phyloP scores from a whole-genome alignment of 2,329 filamentous ascomycete genomes.

The Botrytis elliptica region DNA sequence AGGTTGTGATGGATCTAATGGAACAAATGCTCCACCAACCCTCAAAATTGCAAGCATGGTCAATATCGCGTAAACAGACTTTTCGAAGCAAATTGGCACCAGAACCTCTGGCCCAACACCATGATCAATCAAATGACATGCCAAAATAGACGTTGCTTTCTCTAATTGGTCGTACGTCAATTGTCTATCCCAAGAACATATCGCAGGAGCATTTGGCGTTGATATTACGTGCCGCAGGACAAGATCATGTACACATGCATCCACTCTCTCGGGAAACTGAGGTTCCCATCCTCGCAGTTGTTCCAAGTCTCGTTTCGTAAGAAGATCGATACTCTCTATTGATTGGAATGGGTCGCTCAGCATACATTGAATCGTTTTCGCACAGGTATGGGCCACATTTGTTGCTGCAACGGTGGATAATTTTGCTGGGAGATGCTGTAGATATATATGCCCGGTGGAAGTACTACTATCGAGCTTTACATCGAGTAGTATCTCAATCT shows the following conservation, averaged over 20 bases:
- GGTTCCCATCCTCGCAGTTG: constrained; percentile 24
- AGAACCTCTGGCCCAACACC: constrained; percentile 13
- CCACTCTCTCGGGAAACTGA: constrained; percentile 21
- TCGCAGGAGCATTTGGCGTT: constrained; percentile 24
- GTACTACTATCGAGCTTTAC: constrained; percentile 2
- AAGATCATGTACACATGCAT: constrained; percentile 23
- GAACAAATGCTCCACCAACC: constrained; percentile 36
- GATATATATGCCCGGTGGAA: constrained; percentile 33
- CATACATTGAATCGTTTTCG: neutral
- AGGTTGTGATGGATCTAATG: constrained; percentile 20
- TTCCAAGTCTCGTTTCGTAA: constrained; percentile 15
- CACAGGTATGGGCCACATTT: constrained; percentile 15
- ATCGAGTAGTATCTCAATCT: constrained; percentile 18
- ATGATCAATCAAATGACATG: constrained; percentile 9
- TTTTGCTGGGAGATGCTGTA: neutral
- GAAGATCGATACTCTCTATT: neutral
- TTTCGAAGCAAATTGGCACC: constrained; percentile 31
- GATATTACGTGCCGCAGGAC: constrained; percentile 19
- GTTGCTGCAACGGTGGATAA: constrained; percentile 12
- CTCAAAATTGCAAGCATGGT: constrained; percentile 36
- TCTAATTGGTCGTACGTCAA: constrained; percentile 30
- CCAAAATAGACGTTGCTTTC: constrained; percentile 7
- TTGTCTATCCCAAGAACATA: constrained; percentile 28
- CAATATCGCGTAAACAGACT: constrained; percentile 33
- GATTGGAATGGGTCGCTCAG: neutral